These are phyloP conservation scores for Eremomyces bilateralis DNA, from an alignment of 495 filamentous ascomycete genomes.

Conservation along the genomic window DNA sequence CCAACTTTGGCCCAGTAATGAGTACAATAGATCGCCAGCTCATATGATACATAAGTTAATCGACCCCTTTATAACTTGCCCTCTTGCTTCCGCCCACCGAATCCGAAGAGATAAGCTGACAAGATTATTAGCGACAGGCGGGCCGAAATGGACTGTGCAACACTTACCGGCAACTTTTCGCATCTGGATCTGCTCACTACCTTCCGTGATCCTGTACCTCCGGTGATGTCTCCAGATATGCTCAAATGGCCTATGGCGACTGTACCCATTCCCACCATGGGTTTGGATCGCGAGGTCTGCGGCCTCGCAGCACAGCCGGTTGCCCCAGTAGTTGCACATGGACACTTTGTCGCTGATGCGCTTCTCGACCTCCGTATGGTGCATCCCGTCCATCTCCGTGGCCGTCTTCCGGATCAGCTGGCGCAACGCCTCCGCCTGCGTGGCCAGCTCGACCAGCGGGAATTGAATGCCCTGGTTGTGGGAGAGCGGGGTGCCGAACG, in stretches of 20 bases:
- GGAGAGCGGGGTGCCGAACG: conserved; percentile 32
- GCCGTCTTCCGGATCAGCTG: conserved; percentile 37
- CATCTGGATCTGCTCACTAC: conserved; percentile 24
- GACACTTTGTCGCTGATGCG: conserved; percentile 31
- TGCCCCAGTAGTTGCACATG: conserved; percentile 46
- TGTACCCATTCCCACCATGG: conserved; percentile 27
- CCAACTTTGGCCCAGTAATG: no score
- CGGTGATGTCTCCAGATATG: conserved; percentile 23
- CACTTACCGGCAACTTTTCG: conserved; percentile 19
- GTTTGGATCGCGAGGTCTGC: conserved; percentile 39
- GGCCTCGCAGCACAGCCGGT: conserved; percentile 32
- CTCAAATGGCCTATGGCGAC: conserved; percentile 19
- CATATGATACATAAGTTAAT: no score
- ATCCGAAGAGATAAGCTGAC: conserved; percentile 21
- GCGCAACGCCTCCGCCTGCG: conserved; percentile 36
- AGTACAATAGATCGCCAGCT: no score
- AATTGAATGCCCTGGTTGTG: conserved; percentile 39
- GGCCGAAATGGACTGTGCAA: no score
- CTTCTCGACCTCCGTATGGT: conserved; percentile 28
- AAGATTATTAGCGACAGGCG: no score
- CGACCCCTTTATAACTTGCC: no score
- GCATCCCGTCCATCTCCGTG: conserved; percentile 33
- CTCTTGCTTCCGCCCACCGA: conserved; percentile 15
- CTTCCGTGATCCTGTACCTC: conserved; percentile 21
- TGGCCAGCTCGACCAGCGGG: conserved; percentile 35